Conservation (phyloP, 1,139 yeast genomes). For the Diutina sp. region DNA sequence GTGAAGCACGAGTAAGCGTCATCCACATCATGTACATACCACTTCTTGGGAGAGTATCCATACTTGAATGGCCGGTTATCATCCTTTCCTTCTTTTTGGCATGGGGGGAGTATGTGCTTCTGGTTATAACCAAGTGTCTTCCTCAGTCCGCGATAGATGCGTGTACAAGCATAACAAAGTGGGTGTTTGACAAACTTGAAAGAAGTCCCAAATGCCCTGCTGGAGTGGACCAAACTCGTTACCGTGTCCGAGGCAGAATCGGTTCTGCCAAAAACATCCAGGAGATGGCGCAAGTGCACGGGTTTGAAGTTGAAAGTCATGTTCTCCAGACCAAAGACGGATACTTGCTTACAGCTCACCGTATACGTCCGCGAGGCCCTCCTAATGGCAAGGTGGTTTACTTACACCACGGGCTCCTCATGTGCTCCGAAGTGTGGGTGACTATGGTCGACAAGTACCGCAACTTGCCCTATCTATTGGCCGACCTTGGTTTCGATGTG, state of each 20-base stretch:
- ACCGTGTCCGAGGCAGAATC: not conserved
- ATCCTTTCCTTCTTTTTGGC: constrained; percentile 23
- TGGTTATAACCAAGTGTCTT: constrained; percentile 20
- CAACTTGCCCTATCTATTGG: constrained; percentile 65
- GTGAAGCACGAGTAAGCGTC: not conserved
- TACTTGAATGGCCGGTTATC: constrained; percentile 25
- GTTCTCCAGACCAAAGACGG: constrained; percentile 27
- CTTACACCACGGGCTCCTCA: constrained; percentile 81
- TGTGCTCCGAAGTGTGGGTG: constrained; percentile 88
- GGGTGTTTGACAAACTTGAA: not conserved
- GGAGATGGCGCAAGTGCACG: constrained; percentile 25
- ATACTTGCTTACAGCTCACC: constrained; percentile 24
- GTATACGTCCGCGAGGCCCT: constrained; percentile 10
- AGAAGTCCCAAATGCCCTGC: not conserved
- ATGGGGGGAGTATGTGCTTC: constrained; percentile 26
- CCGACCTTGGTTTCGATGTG: constrained; percentile 79
- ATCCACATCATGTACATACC: constrained; percentile 20
- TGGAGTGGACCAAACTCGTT: not conserved
- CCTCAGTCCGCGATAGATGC: constrained; percentile 18
- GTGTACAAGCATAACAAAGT: not conserved
- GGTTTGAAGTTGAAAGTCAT: constrained; percentile 25
- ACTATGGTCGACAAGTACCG: constrained; percentile 48
- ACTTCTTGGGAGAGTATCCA: constrained; percentile 20
- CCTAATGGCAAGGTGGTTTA: constrained; percentile 45
- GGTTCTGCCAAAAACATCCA: constrained; percentile 8